Evolutionary conservation across 192 early-diverging fungal species (phyloP), one percentile per base, ranked within the genome.

Genomic region (Chytriomyces sp.): DNA sequence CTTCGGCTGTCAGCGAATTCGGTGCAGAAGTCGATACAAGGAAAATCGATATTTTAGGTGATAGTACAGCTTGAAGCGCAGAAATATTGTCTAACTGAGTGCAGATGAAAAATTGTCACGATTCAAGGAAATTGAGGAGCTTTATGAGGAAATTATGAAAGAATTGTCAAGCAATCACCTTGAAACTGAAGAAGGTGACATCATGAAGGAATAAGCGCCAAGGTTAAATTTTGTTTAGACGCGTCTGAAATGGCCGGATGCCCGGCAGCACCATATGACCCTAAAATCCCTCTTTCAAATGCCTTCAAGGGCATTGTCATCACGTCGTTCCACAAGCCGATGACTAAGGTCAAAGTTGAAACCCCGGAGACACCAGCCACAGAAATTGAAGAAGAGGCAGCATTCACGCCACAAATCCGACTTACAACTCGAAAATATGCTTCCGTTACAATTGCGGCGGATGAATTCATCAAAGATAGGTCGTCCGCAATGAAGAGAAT

Each of bases 91-190:
- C 19, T 17, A 55, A 12, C 64, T 31, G 49, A 39, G 30, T 52
- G 30, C 34, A 84, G 86, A 87, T 64, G 81, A 81, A 52, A 84
- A 86, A 38, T 73, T 87, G 0, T 69, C 73, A 25, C 64, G 79
- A 59, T 84, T 70, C 75, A 87, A 87, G 54, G 86, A 87, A 54
- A 81, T 84, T 25, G 84, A 86, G 71, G 83, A 85, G 68, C 71
- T 87, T 7, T 87, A 87, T 61, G 73, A 73, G n/a, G 86, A 83
- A 74, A 87, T 87, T 38, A 87, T 86, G 80, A 82, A 76, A 56
- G 75, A 82, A 2, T 53, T 82, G 14, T 56, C 65, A 12, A 73
- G 77, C 28, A 74, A 54, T 33, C 79, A 84, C 67, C 58, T 86
- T 28, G 84, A 86, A 19, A 72, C 72, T 5, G 74, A 79, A 32